Base-by-base conservation (phyloP, 1,284 basidiomycete genomes). In the Chiua sp. region DNA sequence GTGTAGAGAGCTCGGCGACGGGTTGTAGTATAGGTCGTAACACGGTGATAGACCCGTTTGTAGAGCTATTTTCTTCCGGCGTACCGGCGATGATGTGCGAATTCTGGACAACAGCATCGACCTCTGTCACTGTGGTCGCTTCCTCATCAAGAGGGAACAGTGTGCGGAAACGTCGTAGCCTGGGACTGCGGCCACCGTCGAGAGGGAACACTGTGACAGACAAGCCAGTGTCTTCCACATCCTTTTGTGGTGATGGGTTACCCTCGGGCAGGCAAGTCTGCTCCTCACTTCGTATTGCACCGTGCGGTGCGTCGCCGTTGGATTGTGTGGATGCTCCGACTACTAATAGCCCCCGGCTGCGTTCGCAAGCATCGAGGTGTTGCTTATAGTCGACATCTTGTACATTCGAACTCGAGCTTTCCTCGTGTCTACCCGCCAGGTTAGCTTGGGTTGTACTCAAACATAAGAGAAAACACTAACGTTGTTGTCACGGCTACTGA, bases 391-490 rank as follows among this genome's bases (percentile, higher is more conserved):
- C 11, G 7, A 22, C 20, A 18, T 28, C 22, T 13, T 48, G 33
- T 26, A 8, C 10, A 18, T 33, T 44, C 6, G 53, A 55, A 7
- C 15, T 37, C 3, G 53, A 26, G 5, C 30, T 18, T n/a, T 10
- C 3, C 10, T 59, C 48, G 10, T 44, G 30, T 32, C 65, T 65
- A 23, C 30, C 16, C 22, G 15, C 2, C 10, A 35, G 3, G 47
- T 67, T 16, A 69, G 49, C 20, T 28, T n/a, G 16, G n/a, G 16
- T 49, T n/a, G 28, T 12, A 23, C 4, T 8, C 12, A 15, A 32
- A 47, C 48, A 52, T 22, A 22, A 44, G 42, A 58, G 39, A 18
- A 20, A 20, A 42, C 8, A 10, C 65, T 11, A 16, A 66, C 65
- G 8, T 26, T 16, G 33, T 26, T 26, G 3, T 46, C 13, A 35